These are phyloP conservation scores for Coniosporium tulheliwenetii DNA, from an alignment of 2,329 filamentous ascomycete species.

Conservation along the genomic window DNA sequence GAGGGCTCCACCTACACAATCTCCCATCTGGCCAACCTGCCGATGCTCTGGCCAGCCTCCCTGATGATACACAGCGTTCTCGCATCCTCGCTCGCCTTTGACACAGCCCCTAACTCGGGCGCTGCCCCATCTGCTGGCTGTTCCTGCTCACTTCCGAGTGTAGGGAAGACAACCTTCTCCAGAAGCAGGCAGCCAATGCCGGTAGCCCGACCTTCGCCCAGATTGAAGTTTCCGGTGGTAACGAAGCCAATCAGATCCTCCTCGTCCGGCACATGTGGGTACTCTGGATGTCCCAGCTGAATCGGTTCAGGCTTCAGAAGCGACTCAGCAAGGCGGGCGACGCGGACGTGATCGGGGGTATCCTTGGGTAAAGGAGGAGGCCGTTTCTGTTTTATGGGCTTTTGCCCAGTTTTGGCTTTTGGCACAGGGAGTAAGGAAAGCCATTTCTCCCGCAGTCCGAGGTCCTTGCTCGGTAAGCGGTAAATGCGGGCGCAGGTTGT, in stretches of 20 bases:
- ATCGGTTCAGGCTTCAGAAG: constrained; percentile 22
- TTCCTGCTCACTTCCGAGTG: constrained; percentile 13
- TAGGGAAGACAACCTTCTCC: constrained; percentile 31
- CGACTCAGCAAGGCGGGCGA: constrained; percentile 31
- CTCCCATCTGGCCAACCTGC: constrained; percentile 69
- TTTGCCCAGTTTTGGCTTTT: constrained; percentile 9
- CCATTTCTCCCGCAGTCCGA: constrained; percentile 53
- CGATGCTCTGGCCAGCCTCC: constrained; percentile 63
- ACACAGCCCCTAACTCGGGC: constrained; percentile 1
- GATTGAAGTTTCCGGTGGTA: constrained; percentile 70
- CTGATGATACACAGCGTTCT: constrained; percentile 60
- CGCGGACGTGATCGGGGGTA: constrained; percentile 24
- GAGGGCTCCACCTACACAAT: constrained; percentile 25
- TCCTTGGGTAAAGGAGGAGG: constrained; percentile 13
- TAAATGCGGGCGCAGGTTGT: constrained; percentile 68
- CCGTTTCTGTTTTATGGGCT: constrained; percentile 8
- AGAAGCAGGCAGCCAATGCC: constrained; percentile 59
- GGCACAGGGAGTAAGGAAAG: constrained; percentile 36
- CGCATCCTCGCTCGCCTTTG: constrained; percentile 19
- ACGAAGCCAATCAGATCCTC: constrained; percentile 79
- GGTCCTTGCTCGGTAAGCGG: constrained; percentile 46
- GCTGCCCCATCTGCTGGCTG: constrained; percentile 7
- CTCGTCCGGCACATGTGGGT: constrained; percentile 56
- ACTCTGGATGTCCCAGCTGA: constrained; percentile 21
- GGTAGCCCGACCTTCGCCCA: constrained; percentile 58